phyloP scores from a whole-genome alignment of 192 early-diverging fungal genomes.

The Dissophora ornata region DNA sequence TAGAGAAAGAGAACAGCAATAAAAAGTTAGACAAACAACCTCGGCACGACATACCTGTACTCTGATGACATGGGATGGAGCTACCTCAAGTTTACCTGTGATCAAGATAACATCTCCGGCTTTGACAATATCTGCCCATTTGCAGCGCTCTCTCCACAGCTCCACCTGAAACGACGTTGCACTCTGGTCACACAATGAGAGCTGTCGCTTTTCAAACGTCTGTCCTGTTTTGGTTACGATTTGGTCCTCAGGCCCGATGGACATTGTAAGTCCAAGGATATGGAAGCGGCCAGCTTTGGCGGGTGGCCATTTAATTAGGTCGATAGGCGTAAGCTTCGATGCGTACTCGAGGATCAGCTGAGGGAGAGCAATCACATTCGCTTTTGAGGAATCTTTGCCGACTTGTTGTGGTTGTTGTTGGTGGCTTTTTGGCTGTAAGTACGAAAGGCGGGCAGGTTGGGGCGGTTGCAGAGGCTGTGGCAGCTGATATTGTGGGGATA shows the following conservation, averaged over 20 bases:
- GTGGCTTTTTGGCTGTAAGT: no score
- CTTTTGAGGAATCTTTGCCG: neutral
- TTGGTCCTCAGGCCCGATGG: constrained; percentile 6
- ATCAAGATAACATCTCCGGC: constrained; percentile 18
- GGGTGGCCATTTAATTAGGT: constrained; percentile 14
- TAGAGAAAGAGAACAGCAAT: neutral
- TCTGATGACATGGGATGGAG: no score
- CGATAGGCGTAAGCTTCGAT: constrained; percentile 15
- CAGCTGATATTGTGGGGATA: no score
- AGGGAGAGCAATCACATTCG: constrained; percentile 8
- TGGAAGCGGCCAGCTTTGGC: constrained; percentile 21
- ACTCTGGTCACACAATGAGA: constrained; percentile 13
- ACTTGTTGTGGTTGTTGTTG: no score
- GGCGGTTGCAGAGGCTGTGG: no score
- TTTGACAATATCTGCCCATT: constrained; percentile 13
- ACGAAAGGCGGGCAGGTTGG: no score
- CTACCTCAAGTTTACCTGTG: no score
- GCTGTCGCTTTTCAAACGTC: neutral
- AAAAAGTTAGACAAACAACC: no score
- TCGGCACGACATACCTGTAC: no score
- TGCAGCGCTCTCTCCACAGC: constrained; percentile 14
- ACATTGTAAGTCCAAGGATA: constrained; percentile 11
- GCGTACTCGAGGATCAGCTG: neutral
- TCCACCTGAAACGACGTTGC: constrained; percentile 25
- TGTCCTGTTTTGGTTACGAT: constrained; percentile 9